Base-by-base conservation (phyloP, 2,329 filamentous ascomycete genomes). In the Monosporascus sp. region DNA sequence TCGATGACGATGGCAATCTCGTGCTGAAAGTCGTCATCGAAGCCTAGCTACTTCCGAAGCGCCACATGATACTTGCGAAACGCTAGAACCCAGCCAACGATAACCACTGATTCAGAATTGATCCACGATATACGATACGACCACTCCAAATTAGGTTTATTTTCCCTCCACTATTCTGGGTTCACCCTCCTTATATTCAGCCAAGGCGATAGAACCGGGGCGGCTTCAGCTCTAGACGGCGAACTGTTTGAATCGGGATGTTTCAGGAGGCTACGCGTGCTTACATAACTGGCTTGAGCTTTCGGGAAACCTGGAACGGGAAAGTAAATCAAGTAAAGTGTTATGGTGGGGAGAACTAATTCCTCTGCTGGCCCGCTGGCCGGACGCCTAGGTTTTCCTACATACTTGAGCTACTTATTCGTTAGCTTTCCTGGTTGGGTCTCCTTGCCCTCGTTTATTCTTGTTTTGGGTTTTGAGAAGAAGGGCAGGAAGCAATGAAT, bases 21-120 rank as follows among this genome's bases (percentile, higher is more conserved):
- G 85, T 90, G 17, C 70, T 90, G 56, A 90, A 90, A 73, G 86
- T 90, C 41, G 80, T 89, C 41, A 82, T 84, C 56, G 80, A 83
- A 64, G 73, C 74, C 49, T 82, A 69, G 68, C 50, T 14, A 11
- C 6, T 34, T 34, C 11, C 31, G 31, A 34, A 34, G 5, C 9
- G 31, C 31, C 11, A 11, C 11, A 5, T 34, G 3, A 34, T 9
- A 14, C 31, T 34, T 5, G 5, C 5, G 31, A 34, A 34, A 34
- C 31, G 31, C 5, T 14, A 34, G 9, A 34, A 34, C 31, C 31
- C 11, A 5, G 11, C 11, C 11, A 1, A 34, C 31, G 31, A 34
- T 14, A 14, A 14, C 31, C 1, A 14, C 4, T 14, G 31, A 34
- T 34, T 14, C 11, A 34, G 9, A 34, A 34, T 34, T 14, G 5